Percentiles rank a stretch among this genome's conserved stretches.
Conservation (phyloP, 1,284 basidiomycete genomes). For the Heterobasidion occidentale region DNA sequence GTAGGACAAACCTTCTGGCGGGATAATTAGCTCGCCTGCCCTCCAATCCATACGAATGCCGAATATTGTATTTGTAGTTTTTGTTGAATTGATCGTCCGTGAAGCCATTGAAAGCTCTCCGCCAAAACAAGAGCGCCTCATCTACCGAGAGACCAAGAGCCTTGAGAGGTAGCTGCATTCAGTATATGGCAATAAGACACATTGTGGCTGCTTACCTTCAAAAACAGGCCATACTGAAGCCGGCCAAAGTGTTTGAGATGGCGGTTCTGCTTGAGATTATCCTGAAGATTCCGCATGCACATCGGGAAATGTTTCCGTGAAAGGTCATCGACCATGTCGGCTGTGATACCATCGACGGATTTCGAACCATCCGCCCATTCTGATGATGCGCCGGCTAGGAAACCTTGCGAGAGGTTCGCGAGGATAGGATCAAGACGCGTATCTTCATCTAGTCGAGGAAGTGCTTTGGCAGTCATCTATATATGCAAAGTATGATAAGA, state of each 20-base stretch:
- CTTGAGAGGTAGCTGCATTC: slow-evolving; percentile 30
- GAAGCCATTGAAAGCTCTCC: slow-evolving; percentile 74
- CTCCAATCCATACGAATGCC: slow-evolving; percentile 93
- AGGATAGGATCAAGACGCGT: slow-evolving; percentile 88
- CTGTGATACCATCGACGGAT: slow-evolving; percentile 67
- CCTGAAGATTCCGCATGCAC: slow-evolving; percentile 93
- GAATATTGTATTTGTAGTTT: slow-evolving; percentile 96
- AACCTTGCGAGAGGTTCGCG: slow-evolving; percentile 89
- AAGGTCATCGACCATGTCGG: slow-evolving; percentile 91
- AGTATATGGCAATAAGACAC: too few species aligned
- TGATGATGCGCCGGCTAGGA: slow-evolving; percentile 84
- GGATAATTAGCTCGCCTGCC: slow-evolving; percentile 93
- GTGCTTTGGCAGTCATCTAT: slow-evolving; percentile 78
- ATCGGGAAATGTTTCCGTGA: slow-evolving; percentile 88
- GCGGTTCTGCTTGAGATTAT: slow-evolving; percentile 67
- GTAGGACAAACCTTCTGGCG: slow-evolving; percentile 66
- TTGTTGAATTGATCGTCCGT: slow-evolving; percentile 98
- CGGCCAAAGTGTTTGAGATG: slow-evolving; percentile 94
- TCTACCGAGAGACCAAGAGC: slow-evolving; percentile 92
- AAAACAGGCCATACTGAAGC: slow-evolving; percentile 88
- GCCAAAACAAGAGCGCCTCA: slow-evolving; percentile 93
- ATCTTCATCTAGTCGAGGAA: slow-evolving; percentile 96
- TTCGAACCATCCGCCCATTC: slow-evolving; percentile 60
- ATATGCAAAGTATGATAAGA: slow-evolving; percentile 4
- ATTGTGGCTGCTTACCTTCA: slow-evolving; percentile 58